Base-by-base conservation (phyloP, 495 filamentous ascomycete species). In the Trichoderma erinaceum region DNA sequence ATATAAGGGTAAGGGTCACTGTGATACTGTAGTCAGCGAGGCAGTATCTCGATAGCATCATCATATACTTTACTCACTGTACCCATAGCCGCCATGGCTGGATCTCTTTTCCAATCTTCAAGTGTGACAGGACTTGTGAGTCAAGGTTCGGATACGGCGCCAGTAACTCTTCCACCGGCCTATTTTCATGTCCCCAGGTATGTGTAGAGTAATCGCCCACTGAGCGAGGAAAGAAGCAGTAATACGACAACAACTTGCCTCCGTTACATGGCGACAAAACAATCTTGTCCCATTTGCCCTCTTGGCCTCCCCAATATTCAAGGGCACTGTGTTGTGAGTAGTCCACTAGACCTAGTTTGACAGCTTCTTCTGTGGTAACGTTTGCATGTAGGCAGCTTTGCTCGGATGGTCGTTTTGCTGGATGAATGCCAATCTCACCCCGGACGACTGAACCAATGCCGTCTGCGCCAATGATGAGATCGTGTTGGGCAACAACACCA, bases 221-320 rank as follows among this genome's bases (percentile, higher is more conserved):
- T 32, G 78, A 77, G 0, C 79, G 75, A 1, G 81, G 77, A 70
- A 82, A 83, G 75, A 83, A 83, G 71, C 81, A 83, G 69, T 83
- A 83, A 69, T 80, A 83, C 0, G 79, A 82, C 5, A 81, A 75
- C 6, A 83, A 73, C 25, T 77, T 75, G 13, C 81, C 81, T 48
- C 78, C 77, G 68, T 80, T 80, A 72, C 80, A 83, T 4, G 81
- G 81, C 0, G 80, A 82, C 11, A 82, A 72, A 5, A 82, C 80
- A 63, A 83, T 83, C 71, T 83, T 83, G 56, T 71, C 67, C 67
- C 67, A 69, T 23, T 80, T 82, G 52, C 78, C 78, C 63, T 81
- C 78, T 65, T 81, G 79, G 18, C 81, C 81, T 15, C 81, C 81
- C 81, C 81, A 83, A 73, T 81, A 82, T 66, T 83, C 78, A 4